A percentile compares a stretch with the other conserved stretches of the same genome.
Conservation (phyloP, 805 yeast species). For the Saccharomycopsis sp. region DNA sequence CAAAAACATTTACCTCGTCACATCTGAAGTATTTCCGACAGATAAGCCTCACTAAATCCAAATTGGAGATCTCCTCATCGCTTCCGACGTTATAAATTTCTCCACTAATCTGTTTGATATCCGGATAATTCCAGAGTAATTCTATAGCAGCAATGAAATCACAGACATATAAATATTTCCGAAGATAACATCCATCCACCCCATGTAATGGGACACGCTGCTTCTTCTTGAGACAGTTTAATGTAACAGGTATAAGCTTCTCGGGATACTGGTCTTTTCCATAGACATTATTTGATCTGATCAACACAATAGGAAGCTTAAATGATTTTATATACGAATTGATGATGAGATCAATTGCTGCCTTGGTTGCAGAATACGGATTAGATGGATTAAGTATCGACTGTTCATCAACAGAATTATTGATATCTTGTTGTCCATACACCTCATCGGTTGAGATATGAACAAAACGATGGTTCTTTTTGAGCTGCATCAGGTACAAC, state of each 20-base stretch:
- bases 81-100: conserved; percentile 14
- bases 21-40: neutral
- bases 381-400: conserved; percentile 43
- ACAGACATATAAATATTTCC: conserved; percentile 40
- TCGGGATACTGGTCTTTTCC: conserved; percentile 52
- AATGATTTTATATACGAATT: conserved; percentile 39
- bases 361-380: conserved; percentile 54
- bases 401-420: conserved; percentile 29
- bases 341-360: conserved; percentile 44
- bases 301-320: conserved; percentile 34
- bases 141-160: conserved; percentile 38
- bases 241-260: conserved; percentile 36
- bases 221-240: conserved; percentile 20
- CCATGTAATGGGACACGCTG: conserved; percentile 40
- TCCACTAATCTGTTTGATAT: neutral
- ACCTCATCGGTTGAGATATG: conserved; percentile 58
- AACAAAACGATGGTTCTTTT: conserved; percentile 27
- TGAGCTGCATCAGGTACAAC: neutral
- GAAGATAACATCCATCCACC: conserved; percentile 32
- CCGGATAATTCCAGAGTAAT: conserved; percentile 24
- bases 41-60: conserved; percentile 25
- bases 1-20: conserved; percentile 4
- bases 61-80: conserved; percentile 19
- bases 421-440: conserved; percentile 39
- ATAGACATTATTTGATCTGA: conserved; percentile 47